Percentiles rank a stretch among this genome's conserved stretches.
phyloP scores from a whole-genome alignment of 2,329 filamentous ascomycete species.

The Ascomycota sp. region DNA sequence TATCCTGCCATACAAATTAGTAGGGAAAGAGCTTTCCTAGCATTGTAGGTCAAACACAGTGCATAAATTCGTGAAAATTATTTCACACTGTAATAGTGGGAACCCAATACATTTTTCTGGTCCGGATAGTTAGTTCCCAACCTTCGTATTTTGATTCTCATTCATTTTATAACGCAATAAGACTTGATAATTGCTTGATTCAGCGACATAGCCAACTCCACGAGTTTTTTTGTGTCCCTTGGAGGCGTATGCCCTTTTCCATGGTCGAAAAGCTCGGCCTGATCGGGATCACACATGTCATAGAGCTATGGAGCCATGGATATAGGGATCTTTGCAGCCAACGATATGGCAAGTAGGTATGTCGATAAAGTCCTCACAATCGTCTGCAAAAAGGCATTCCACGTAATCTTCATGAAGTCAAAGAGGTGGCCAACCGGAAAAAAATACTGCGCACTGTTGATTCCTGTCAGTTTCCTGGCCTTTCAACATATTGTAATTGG shows the following conservation, averaged over 20 bases:
- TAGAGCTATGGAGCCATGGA: conserved; percentile 37
- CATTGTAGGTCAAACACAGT: too few relatives aligned
- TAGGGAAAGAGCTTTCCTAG: too few relatives aligned
- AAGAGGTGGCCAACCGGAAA: conserved; percentile 32
- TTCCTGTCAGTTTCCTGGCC: background rate
- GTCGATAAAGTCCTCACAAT: conserved; percentile 26
- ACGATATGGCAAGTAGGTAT: conserved; percentile 32
- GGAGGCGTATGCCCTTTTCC: conserved; percentile 44
- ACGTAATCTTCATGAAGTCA: conserved; percentile 16
- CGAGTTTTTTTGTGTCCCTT: conserved; percentile 25
- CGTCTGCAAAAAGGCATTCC: conserved; percentile 25
- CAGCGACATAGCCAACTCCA: conserved; percentile 15
- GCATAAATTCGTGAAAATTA: too few relatives aligned
- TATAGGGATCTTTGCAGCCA: conserved; percentile 36
- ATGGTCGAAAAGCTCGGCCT: conserved; percentile 40
- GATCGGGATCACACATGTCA: conserved; percentile 39
- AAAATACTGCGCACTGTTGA: conserved; percentile 24
- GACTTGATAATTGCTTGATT: background rate
- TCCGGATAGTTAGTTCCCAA: too few relatives aligned
- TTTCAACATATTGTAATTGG: background rate
- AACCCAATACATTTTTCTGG: too few relatives aligned
- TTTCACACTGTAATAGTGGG: too few relatives aligned
- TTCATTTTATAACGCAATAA: background rate
- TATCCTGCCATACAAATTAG: too few relatives aligned
- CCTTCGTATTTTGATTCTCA: background rate